phyloP scores from a whole-genome alignment of 2,329 filamentous ascomycete genomes.

The Sarocladium oryzae region DNA sequence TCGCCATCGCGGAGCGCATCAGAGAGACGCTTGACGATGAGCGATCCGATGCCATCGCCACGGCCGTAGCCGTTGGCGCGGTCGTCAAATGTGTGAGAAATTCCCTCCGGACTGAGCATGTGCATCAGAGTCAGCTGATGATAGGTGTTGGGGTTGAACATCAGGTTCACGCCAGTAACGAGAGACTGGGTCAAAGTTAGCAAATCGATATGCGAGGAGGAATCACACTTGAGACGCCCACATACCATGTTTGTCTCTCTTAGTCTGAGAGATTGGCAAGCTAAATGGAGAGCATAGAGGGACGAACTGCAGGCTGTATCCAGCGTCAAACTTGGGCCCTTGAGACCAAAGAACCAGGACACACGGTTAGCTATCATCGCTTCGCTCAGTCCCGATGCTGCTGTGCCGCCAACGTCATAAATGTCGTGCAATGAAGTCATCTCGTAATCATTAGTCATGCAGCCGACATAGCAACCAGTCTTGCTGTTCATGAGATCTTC shows the following conservation, averaged over 20 bases:
- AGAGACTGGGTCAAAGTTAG: slow-evolving; percentile 23
- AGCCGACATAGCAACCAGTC: slow-evolving; percentile 43
- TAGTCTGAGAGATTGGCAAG: slow-evolving; percentile 42
- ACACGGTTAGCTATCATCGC: slow-evolving; percentile 46
- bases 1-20: slow-evolving; percentile 35
- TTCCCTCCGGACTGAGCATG: not conserved
- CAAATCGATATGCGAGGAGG: slow-evolving; percentile 36
- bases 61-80: slow-evolving; percentile 34
- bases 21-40: slow-evolving; percentile 32
- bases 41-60: slow-evolving; percentile 31
- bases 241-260: slow-evolving; percentile 26
- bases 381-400: slow-evolving; percentile 13
- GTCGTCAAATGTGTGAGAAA: slow-evolving; percentile 17
- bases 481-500: slow-evolving; percentile 37
- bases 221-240: slow-evolving; percentile 43
- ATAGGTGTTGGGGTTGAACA: slow-evolving; percentile 27
- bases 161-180: slow-evolving; percentile 26
- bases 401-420: not conserved
- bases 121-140: slow-evolving; percentile 49
- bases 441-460: slow-evolving; percentile 43
- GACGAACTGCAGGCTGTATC: slow-evolving; percentile 45
- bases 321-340: slow-evolving; percentile 43
- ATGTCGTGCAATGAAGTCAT: no score
- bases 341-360: slow-evolving; percentile 46
- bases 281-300: slow-evolving; percentile 39